Conservation (phyloP, 805 yeast genomes). For the Priceomyces castillae region DNA sequence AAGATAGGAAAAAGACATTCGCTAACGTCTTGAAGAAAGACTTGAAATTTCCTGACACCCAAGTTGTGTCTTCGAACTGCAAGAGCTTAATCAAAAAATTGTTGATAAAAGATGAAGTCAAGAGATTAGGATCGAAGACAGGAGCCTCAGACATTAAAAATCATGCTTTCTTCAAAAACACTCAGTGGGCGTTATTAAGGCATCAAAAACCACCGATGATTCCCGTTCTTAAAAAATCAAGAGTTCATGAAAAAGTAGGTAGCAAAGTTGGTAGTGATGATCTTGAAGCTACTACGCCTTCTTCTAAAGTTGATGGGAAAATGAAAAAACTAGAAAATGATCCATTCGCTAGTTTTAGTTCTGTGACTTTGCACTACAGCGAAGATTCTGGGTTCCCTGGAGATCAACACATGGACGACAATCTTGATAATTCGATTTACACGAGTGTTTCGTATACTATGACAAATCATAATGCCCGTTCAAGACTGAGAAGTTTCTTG, state of each 20-base stretch:
- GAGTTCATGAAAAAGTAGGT: conserved; percentile 17
- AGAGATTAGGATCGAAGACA: conserved; percentile 83
- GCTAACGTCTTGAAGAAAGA: conserved; percentile 83
- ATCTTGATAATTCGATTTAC: conserved; percentile 37
- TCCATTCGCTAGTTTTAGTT: conserved; percentile 82
- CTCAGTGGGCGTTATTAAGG: conserved; percentile 93
- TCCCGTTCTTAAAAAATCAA: conserved; percentile 60
- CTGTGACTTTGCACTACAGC: conserved; percentile 80
- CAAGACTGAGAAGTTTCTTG: conserved; percentile 30
- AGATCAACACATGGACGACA: conserved; percentile 45
- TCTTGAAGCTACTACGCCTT: conserved; percentile 38
- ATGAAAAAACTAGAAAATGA: conserved; percentile 41
- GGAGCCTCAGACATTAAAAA: conserved; percentile 95
- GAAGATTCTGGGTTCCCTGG: conserved; percentile 37
- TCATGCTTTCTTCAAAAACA: conserved; percentile 86
- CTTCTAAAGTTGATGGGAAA: conserved; percentile 15
- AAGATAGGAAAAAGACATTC: conserved; percentile 84
- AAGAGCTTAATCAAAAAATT: conserved; percentile 77
- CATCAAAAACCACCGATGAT: conserved; percentile 95
- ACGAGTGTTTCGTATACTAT: conserved; percentile 59
- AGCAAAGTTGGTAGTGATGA: conserved; percentile 13
- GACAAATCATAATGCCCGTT: conserved; percentile 26
- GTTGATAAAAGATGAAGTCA: conserved; percentile 82
- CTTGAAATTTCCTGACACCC: conserved; percentile 70
- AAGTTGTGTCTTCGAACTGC: conserved; percentile 68